phyloP scores from a whole-genome alignment of 176 grass and related monocot species.

The Secale cereale region DNA sequence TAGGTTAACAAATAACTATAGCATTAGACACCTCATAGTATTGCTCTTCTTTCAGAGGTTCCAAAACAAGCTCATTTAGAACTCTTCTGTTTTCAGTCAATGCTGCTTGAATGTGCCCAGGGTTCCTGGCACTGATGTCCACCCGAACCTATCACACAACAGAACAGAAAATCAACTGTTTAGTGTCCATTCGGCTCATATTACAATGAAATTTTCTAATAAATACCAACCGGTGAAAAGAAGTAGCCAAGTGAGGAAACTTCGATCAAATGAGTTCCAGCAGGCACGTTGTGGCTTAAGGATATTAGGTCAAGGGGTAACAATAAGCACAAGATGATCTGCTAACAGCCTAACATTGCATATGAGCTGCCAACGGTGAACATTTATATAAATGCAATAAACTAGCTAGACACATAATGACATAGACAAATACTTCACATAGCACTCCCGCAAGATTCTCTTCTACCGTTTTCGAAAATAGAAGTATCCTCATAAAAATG shows the following conservation, averaged over 20 bases:
- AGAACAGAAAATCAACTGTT: conserved; percentile 8
- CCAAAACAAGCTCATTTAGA: conserved; percentile 88
- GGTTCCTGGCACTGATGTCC: conserved; percentile 94
- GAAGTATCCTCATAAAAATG: not conserved
- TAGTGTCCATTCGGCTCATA: not conserved
- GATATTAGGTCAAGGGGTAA: conserved; percentile 56
- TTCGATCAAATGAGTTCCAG: conserved; percentile 97
- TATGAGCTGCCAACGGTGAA: not conserved
- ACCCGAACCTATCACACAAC: conserved; percentile 67
- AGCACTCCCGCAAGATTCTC: not conserved
- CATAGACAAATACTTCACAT: not conserved
- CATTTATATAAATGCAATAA: not conserved
- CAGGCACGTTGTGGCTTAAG: conserved; percentile 80
- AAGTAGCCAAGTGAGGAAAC: conserved; percentile 84
- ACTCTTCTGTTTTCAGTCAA: conserved; percentile 78
- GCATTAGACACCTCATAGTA: conserved; percentile 78
- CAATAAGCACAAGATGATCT: not conserved
- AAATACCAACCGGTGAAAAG: conserved; percentile 83
- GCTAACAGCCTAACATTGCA: not conserved
- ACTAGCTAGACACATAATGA: not conserved
- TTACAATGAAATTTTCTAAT: not conserved
- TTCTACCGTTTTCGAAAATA: not conserved
- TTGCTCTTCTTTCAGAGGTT: conserved; percentile 84
- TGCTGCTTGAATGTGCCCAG: conserved; percentile 96
- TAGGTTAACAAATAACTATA: not conserved